Conservation (phyloP, 75 land plant genomes). For the Isoetes taiwanensis region DNA sequence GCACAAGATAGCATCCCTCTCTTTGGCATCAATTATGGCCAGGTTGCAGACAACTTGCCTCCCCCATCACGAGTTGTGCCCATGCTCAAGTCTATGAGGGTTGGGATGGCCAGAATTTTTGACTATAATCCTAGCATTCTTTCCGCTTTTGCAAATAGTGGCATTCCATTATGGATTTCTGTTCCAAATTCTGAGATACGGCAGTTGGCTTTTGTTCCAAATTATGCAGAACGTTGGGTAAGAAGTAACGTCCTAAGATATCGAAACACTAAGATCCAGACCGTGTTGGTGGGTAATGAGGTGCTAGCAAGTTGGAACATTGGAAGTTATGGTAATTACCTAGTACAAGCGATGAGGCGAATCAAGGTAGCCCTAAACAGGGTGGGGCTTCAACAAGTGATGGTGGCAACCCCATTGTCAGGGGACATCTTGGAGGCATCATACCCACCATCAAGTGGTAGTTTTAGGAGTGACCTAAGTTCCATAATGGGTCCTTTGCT, state of each 20-base stretch:
- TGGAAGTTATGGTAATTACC: background rate
- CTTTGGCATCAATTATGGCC: slow-evolving; percentile 33
- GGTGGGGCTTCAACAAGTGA: background rate
- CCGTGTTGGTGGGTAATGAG: background rate
- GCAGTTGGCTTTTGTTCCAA: background rate
- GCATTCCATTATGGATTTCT: background rate
- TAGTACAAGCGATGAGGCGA: background rate
- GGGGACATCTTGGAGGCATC: background rate
- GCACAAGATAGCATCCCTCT: no score
- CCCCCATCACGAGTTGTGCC: slow-evolving; percentile 14
- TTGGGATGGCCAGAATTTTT: background rate
- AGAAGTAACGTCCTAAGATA: background rate
- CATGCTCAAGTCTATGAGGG: background rate
- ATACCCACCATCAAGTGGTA: background rate
- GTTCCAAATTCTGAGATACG: background rate
- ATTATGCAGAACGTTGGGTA: background rate
- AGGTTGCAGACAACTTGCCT: slow-evolving; percentile 21
- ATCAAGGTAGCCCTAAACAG: background rate
- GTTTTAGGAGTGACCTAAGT: background rate
- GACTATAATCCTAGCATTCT: background rate
- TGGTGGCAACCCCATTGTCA: background rate
- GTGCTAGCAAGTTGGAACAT: background rate
- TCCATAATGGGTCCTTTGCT: background rate
- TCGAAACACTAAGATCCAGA: background rate
- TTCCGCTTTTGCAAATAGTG: background rate